Percentiles rank a stretch among this genome's conserved stretches.
phyloP scores from a whole-genome alignment of 805 yeast genomes.

The Starmera caribaea region DNA sequence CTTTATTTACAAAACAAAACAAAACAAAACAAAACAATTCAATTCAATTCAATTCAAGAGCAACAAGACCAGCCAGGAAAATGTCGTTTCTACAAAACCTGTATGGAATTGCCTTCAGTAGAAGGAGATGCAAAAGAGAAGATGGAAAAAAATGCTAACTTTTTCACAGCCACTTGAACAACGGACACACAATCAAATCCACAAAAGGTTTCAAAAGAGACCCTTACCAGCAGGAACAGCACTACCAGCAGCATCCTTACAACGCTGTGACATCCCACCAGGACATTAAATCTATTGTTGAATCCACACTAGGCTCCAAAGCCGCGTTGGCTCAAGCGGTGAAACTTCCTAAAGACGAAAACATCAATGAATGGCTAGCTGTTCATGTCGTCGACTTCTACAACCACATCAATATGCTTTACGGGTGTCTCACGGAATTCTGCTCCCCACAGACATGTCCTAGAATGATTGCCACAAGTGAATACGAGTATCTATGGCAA shows the following conservation, averaged over 20 bases:
- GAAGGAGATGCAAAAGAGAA: too few species aligned
- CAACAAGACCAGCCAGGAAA: neutral
- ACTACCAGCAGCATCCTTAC: conserved; percentile 16
- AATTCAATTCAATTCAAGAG: too few species aligned
- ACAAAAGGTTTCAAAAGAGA: conserved; percentile 34
- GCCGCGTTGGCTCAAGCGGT: conserved; percentile 89
- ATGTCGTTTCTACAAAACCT: conserved; percentile 24
- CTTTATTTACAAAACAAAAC: too few species aligned
- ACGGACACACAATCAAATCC: conserved; percentile 37
- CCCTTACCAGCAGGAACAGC: conserved; percentile 13
- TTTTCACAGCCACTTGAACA: conserved; percentile 26
- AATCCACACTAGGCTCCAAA: conserved; percentile 90
- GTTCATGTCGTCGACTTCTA: conserved; percentile 96
- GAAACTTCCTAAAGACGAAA: conserved; percentile 87
- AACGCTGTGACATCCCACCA: conserved; percentile 46
- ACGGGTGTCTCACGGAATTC: conserved; percentile 91
- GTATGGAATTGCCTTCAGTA: too few species aligned
- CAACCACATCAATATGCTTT: conserved; percentile 92
- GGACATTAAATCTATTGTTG: conserved; percentile 82
- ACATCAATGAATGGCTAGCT: conserved; percentile 89
- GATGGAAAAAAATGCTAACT: neutral
- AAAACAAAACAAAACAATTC: too few species aligned
- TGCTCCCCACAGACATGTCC: conserved; percentile 96
- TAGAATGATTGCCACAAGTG: conserved; percentile 94
- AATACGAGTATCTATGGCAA: conserved; percentile 96